These are phyloP conservation scores for Brasenia schreberi DNA, from an alignment of 164 flowering plant species.

Conservation along the genomic window DNA sequence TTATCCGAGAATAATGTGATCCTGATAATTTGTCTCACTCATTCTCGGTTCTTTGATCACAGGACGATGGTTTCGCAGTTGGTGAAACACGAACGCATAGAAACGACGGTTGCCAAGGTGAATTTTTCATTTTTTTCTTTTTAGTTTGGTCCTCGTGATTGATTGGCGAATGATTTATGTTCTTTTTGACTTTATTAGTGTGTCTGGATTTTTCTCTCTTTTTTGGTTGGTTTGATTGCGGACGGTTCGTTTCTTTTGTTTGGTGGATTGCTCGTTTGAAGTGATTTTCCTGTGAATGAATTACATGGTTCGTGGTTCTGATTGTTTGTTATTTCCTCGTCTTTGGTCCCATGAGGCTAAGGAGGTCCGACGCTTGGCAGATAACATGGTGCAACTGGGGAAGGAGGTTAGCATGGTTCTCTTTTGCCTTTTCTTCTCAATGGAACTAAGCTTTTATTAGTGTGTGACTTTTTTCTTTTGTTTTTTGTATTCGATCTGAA, in stretches of 20 bases:
- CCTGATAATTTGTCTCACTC: background rate
- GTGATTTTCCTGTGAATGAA: too few species aligned
- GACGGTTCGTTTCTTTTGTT: too few species aligned
- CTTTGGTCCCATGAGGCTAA: conserved; percentile 39
- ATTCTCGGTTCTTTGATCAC: background rate
- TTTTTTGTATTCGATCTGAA: too few species aligned
- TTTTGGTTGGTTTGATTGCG: too few species aligned
- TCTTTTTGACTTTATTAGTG: background rate
- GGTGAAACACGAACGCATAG: conserved; percentile 91
- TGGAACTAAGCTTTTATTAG: background rate
- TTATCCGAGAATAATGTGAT: background rate
- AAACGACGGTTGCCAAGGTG: conserved; percentile 91
- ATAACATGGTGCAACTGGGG: conserved; percentile 86
- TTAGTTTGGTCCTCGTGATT: background rate
- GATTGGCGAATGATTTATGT: background rate
- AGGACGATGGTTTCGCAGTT: conserved; percentile 97
- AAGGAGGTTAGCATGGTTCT: conserved; percentile 48
- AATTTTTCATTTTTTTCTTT: background rate
- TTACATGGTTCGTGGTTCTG: too few species aligned
- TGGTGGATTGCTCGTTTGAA: too few species aligned
- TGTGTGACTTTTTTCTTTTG: background rate
- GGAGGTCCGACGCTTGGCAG: conserved; percentile 81
- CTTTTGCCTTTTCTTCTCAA: background rate
- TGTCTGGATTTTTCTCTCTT: too few species aligned
- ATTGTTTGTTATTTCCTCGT: background rate